Conservation (phyloP, 306 rosid species). For the Fragaria iinumae region DNA sequence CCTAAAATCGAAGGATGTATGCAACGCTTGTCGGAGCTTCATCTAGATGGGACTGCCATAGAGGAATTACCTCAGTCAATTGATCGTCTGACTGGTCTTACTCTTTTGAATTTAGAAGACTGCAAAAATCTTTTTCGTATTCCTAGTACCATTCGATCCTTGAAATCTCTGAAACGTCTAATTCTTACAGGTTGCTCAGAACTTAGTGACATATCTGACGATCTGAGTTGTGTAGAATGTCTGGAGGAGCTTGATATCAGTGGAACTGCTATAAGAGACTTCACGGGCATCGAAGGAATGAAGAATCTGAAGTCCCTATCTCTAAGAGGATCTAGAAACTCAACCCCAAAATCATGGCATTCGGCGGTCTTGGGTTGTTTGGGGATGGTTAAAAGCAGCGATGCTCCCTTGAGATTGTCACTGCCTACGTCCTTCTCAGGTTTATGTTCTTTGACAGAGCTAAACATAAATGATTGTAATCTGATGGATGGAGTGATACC, state of each 20-base stretch:
- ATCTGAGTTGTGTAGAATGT: conserved; percentile 13
- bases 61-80: conserved; percentile 16
- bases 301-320: conserved; percentile 11
- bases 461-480: conserved; percentile 21
- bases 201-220: conserved; percentile 15
- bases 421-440: conserved; percentile 6
- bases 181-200: conserved; percentile 17
- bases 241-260: conserved; percentile 28
- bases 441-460: conserved; percentile 4
- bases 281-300: conserved; percentile 7
- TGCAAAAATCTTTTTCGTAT: conserved; percentile 18
- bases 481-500: conserved; percentile 26
- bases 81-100: conserved; percentile 9
- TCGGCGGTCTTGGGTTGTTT: neutral
- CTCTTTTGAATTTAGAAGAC: conserved; percentile 6
- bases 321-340: neutral
- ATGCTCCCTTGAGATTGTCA: conserved; percentile 1
- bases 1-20: conserved; percentile 26
- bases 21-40: conserved; percentile 13
- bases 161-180: conserved; percentile 21
- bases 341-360: conserved; percentile 16
- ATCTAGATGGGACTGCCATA: conserved; percentile 24
- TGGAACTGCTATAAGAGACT: conserved; percentile 21
- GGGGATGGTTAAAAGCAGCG: neutral
- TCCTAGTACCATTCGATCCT: conserved; percentile 10